Evolutionary conservation across 306 rosid genomes (phyloP), one percentile per base, ranked within the genome.

Genomic region (Prinsepia uniflora): DNA sequence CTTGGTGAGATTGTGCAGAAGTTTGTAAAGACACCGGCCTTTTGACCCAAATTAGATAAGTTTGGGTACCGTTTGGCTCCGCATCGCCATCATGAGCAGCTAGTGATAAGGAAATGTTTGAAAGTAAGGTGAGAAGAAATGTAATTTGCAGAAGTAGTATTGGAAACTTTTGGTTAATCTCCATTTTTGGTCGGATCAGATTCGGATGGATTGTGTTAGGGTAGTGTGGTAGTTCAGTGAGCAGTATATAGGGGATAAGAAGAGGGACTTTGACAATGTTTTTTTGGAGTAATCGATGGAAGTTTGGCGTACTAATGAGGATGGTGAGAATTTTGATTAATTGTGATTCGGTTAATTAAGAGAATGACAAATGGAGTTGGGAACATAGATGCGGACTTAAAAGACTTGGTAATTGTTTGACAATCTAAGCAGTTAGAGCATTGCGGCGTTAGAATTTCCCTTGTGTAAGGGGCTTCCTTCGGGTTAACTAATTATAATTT

Each of bases 21-120:
- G 59, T 45, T 83, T 69, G 44, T 15, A 13, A 18, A 22, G 36
- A 20, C 12, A 14, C 22, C 2, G 50, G 68, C 42, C 41, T 72
- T 63, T 72, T 63, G 18, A 87, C 89, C 18, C 79, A 82, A 55
- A 92, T 81, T 75, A 89, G 85, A 76, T 68, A 83, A 79, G 73
- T 90, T 66, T 57, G 39, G 18, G 83, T 70, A 47, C 58, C 67
- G 39, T 49, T 59, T 53, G 53, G 54, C 11, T 72, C 72, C 47
- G 36, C 36, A 30, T 30, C 2, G 36, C 30, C 17, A 6, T 48
- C 68, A 5, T 81, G 63, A 45, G 14, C 30, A 62, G 45, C 22
- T 72, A 69, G 63, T 17, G 57, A 54, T 44, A 67, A 15, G 46
- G 63, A 40, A 8, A 76, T 73, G 65, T 84, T 52, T 72, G 52